Base-by-base conservation (phyloP, 306 rosid species). In the Dalbergia oliveri region DNA sequence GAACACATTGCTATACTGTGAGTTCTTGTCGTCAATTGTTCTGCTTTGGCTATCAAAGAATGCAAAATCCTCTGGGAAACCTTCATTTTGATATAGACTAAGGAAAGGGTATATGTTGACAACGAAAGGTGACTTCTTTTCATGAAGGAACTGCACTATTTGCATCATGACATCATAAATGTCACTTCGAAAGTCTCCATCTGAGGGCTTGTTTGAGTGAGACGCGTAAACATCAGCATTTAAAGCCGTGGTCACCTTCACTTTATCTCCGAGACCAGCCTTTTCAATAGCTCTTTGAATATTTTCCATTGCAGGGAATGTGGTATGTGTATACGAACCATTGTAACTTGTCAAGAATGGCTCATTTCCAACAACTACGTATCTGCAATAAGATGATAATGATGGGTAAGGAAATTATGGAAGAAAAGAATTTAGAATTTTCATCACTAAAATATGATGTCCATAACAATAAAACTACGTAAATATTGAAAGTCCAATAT, bases 91-190 rank as follows among this genome's bases (percentile, higher is more conserved):
- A 39, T 83, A 83, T 15, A 94, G 88, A 81, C 95, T 90, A 4
- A 94, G 92, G 77, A 82, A 94, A 41, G 99, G 99, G 79, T 94
- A 94, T 69, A 93, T 91, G 92, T 94, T 94, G 11, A 94, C 92
- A 3, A 86, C 11, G 71, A 91, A 94, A 0, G 97, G 91, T 0
- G 95, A 76, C 1, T 83, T 72, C 2, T 47, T 79, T 0, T 89
- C 80, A 2, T 74, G 5, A 5, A 94, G 88, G 56, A 90, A 79
- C 0, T 43, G 21, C 3, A 87, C 58, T 5, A 91, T 87, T 49
- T 90, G 73, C 16, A 35, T 33, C 83, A 94, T 85, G 0, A 18
- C 31, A 12, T 79, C 77, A 0, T 21, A 18, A 21, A 87, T 81
- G 54, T 92, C 88, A 3, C 61, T 4, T 4, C 97, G 88, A 50